phyloP scores from a whole-genome alignment of 2,329 filamentous ascomycete genomes.

The Sarocladium oryzae region DNA sequence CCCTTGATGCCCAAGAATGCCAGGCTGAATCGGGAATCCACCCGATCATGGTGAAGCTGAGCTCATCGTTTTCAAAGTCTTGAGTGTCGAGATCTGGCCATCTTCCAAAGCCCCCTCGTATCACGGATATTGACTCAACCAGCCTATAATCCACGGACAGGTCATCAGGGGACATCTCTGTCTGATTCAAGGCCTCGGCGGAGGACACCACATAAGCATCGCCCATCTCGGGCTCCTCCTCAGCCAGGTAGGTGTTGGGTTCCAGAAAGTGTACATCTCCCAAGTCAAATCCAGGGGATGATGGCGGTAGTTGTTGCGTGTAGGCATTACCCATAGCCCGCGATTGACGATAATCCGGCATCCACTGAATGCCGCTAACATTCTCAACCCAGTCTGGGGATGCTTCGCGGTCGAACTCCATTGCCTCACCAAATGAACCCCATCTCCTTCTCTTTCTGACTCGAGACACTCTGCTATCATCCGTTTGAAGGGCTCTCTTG shows the following conservation, averaged over 20 bases:
- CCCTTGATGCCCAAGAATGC: constrained; percentile 1
- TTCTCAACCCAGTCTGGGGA: constrained; percentile 3
- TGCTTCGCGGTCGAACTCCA: not conserved
- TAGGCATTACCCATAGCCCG: not conserved
- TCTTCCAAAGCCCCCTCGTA: constrained; percentile 17
- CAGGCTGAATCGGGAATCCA: constrained; percentile 32
- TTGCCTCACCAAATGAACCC: constrained; percentile 12
- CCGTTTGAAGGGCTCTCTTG: constrained; percentile 22
- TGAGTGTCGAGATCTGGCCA: constrained; percentile 26
- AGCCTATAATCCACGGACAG: not conserved
- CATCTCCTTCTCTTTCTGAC: constrained; percentile 18
- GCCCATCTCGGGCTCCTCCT: constrained; percentile 14
- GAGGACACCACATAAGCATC: not conserved
- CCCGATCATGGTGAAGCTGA: constrained; percentile 36
- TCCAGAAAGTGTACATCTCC: constrained; percentile 29
- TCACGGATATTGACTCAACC: not conserved
- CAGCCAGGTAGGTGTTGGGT: constrained; percentile 34
- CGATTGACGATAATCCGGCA: not conserved
- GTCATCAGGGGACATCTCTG: not conserved
- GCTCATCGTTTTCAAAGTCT: constrained; percentile 29
- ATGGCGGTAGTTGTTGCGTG: not conserved
- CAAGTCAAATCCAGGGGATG: not conserved
- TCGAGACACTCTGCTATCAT: constrained; percentile 13
- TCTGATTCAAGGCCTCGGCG: not conserved
- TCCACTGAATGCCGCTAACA: not conserved